Evolutionary conservation across 2,329 filamentous ascomycete species (phyloP).

Genomic region (Pyricularia pennisetigena): DNA sequence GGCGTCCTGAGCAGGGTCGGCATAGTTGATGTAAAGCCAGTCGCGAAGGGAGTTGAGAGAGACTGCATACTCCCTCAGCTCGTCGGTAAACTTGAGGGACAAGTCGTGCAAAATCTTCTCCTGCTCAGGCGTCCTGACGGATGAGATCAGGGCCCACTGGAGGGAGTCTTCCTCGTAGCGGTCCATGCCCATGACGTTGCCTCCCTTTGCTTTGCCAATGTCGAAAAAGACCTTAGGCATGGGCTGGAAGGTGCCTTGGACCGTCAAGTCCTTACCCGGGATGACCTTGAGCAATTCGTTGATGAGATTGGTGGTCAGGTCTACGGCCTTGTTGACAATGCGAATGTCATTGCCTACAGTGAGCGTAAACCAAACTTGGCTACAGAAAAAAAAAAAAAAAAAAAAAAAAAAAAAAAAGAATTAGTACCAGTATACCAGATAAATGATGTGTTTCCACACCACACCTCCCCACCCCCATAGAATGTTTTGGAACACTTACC

Average conservation of each 20-base stretch:
- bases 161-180: constrained; percentile 18
- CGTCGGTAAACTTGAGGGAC: constrained; percentile 20
- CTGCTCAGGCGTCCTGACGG: constrained; percentile 17
- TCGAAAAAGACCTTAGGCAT: constrained; percentile 20
- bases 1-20: constrained; percentile 19
- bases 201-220: constrained; percentile 23
- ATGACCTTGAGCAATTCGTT: constrained; percentile 20
- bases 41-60: constrained; percentile 14
- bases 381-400: no score
- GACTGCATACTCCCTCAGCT: constrained; percentile 15
- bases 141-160: constrained; percentile 18
- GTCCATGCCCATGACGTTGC: constrained; percentile 28
- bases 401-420: no score
- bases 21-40: constrained; percentile 22
- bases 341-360: constrained; percentile 22
- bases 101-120: constrained; percentile 18
- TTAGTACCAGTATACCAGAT: no score
- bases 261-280: no score
- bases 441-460: no score
- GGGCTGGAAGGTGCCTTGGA: constrained; percentile 26
- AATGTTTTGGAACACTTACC: no score
- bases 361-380: constrained; percentile 12
- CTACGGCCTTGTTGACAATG: constrained; percentile 21
- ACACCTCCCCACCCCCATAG: no score
- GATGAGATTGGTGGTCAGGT: constrained; percentile 27